Percentiles rank a stretch among this genome's conserved stretches.
Conservation (phyloP, 345 rosid genomes). For the Citrus australasica region DNA sequence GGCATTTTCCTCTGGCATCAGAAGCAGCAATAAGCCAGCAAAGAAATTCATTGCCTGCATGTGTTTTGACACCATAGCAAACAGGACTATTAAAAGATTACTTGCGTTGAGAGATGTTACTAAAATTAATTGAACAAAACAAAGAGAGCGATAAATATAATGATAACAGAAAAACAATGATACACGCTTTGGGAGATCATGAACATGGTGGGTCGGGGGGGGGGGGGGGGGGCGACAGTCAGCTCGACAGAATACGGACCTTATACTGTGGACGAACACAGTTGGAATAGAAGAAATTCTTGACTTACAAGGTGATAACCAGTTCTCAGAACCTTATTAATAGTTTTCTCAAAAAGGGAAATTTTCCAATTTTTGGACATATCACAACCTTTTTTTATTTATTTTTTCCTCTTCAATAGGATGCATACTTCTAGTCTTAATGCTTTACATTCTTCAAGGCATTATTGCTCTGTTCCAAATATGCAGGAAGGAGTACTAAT, state of each 20-base stretch:
- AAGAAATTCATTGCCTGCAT: slow-evolving; percentile 98
- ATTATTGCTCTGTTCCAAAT: background rate
- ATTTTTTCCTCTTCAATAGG: background rate
- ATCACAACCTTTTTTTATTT: background rate
- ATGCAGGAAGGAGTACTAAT: background rate
- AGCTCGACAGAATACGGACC: background rate
- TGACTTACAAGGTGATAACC: background rate
- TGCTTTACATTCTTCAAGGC: background rate
- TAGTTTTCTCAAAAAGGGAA: background rate
- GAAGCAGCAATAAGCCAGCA: slow-evolving; percentile 88
- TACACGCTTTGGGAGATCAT: background rate
- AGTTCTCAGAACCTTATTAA: background rate
- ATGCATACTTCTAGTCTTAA: background rate
- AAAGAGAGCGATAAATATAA: background rate
- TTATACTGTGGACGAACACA: background rate
- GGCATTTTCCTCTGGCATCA: slow-evolving; percentile 99
- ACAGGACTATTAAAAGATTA: slow-evolving; percentile 1
- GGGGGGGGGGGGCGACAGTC: background rate
- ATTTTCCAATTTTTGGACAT: background rate
- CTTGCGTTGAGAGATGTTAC: background rate
- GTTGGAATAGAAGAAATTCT: background rate
- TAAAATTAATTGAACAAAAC: background rate
- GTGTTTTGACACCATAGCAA: slow-evolving; percentile 20
- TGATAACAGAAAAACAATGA: slow-evolving; percentile 4
- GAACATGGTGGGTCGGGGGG: background rate